A percentile compares a stretch with the other conserved stretches of the same genome.
Evolutionary conservation across 2,329 filamentous ascomycete species (phyloP).

Genomic region (Paramyrothecium sp.): DNA sequence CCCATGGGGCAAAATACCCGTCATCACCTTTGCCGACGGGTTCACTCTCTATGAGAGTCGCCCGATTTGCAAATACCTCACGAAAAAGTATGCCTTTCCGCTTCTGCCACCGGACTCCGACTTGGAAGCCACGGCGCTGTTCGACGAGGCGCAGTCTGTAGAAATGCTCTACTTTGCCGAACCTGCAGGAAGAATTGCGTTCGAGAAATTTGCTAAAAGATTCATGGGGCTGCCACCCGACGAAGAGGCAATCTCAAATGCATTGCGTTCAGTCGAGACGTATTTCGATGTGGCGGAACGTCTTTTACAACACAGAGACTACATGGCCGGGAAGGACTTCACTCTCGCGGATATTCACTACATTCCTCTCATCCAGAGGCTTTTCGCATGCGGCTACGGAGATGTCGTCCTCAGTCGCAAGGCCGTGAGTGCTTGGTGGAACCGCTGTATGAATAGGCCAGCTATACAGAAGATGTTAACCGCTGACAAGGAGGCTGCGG

Average conservation of each 20-base stretch:
- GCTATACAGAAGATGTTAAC: constrained; percentile 33
- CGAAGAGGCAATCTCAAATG: constrained; percentile 35
- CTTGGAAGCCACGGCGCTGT: constrained; percentile 36
- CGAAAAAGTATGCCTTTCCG: constrained; percentile 42
- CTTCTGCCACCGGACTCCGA: constrained; percentile 37
- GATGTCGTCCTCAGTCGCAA: constrained; percentile 32
- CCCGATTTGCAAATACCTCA: constrained; percentile 45
- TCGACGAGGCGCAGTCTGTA: constrained; percentile 39
- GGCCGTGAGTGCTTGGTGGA: constrained; percentile 39
- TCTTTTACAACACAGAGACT: constrained; percentile 34
- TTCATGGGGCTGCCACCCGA: constrained; percentile 40
- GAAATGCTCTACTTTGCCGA: constrained; percentile 43
- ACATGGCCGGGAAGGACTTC: constrained; percentile 43
- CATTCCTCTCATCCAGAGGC: constrained; percentile 40
- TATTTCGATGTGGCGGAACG: constrained; percentile 43
- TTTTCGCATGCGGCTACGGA: constrained; percentile 37
- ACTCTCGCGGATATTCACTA: constrained; percentile 46
- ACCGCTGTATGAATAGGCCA: constrained; percentile 32
- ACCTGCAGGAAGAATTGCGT: constrained; percentile 38
- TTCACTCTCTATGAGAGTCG: constrained; percentile 46
- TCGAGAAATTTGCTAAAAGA: constrained; percentile 44
- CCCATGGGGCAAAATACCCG: constrained; percentile 40
- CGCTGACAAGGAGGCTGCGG: constrained; percentile 29
- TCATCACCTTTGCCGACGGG: constrained; percentile 33
- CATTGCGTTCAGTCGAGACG: constrained; percentile 32